Base-by-base conservation (phyloP, 1,284 basidiomycete species). In the Ceratobasidium theobromae region DNA sequence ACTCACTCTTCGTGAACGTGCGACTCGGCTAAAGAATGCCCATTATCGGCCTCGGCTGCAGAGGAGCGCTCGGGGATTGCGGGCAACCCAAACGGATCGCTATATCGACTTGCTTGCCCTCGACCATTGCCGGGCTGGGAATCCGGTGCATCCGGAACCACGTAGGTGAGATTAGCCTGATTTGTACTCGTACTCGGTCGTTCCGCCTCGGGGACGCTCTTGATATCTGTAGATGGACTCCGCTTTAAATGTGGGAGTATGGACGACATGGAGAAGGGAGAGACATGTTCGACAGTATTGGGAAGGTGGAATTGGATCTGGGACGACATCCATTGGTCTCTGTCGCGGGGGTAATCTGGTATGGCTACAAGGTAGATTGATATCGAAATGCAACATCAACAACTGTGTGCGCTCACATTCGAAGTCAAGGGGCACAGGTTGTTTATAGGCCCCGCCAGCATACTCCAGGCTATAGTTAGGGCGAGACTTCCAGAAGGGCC, bases 201-300 rank as follows among this genome's bases (percentile, higher is more conserved):
- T 32, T n/a, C 45, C 27, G 57, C 12, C 32, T 48, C 43, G 14
- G 23, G 35, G 45, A 45, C 30, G 18, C 43, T 45, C 45, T 45
- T 60, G 5, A 33, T 14, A n/a, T 60, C 57, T 18, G 12, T 35
- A 5, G 43, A 38, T 11, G 57, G 38, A 14, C 23, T 45, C 21
- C 16, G 14, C 45, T 60, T 60, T 1, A 48, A 49, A n/a, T 43
- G 43, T 1, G 57, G 57, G 14, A 60, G 57, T 21, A 45, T 45
- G 1, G 57, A 60, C 32, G 57, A 60, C 57, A 60, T 60, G 57
- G 57, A 60, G 28, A 60, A 60, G n/a, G 57, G 57, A 9, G 57
- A 60, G 16, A 60, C 30, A 18, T 23, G 57, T 35, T 35, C 45
- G 30, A 49, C 28, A 21, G 45, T 25, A 18, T 33, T 38, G 30